Evolutionary conservation across 2,329 filamentous ascomycete genomes (phyloP).

Genomic region (Taxawa tesnikishii): DNA sequence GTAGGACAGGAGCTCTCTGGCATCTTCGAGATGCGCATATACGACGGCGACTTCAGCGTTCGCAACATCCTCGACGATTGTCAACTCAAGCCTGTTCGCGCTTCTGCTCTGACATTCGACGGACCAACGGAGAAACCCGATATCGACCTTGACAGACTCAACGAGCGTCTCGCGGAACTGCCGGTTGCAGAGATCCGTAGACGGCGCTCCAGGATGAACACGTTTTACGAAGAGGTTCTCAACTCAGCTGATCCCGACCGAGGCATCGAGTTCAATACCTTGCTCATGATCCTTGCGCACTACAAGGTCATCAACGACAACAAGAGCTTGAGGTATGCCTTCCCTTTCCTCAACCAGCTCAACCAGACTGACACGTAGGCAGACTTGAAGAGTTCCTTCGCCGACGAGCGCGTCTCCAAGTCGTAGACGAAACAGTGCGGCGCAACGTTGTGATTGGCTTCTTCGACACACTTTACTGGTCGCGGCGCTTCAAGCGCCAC

Average conservation of each 20-base stretch:
- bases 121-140: conserved; percentile 20
- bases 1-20: conserved; percentile 62
- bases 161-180: conserved; percentile 58
- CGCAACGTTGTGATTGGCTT: conserved; percentile 86
- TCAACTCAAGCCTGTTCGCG: conserved; percentile 39
- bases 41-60: conserved; percentile 81
- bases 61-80: conserved; percentile 78
- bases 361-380: too few species aligned
- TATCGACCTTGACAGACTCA: conserved; percentile 66
- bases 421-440: conserved; percentile 88
- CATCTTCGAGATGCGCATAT: conserved; percentile 94
- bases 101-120: conserved; percentile 36
- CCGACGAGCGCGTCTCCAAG: conserved; percentile 76
- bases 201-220: conserved; percentile 68
- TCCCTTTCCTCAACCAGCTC: too few species aligned
- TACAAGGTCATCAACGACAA: conserved; percentile 98
- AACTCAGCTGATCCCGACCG: conserved; percentile 81
- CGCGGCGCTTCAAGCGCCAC: conserved; percentile 65
- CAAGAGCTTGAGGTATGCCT: conserved; percentile 55
- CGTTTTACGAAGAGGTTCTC: conserved; percentile 95
- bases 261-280: conserved; percentile 82
- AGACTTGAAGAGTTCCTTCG: conserved; percentile 90
- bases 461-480: conserved; percentile 89
- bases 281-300: conserved; percentile 91
- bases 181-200: conserved; percentile 64